Conservation (phyloP, 345 rosid genomes). For the Geranium rotundifolium region DNA sequence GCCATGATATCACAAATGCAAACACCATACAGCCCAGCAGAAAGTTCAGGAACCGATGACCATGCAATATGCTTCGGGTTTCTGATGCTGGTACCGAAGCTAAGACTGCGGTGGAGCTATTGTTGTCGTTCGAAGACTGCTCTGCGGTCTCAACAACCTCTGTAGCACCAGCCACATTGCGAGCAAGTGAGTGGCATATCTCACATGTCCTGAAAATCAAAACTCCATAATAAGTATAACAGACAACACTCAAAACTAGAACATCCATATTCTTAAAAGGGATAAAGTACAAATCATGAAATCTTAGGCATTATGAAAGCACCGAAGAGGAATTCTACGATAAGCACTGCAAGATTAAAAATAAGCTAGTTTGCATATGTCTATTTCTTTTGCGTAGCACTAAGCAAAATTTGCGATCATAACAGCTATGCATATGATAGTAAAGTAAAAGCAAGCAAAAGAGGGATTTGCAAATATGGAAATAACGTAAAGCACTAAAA, state of each 20-base stretch:
- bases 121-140: slow-evolving; percentile 27
- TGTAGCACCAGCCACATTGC: slow-evolving; percentile 44
- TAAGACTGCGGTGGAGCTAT: slow-evolving; percentile 13
- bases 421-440: too few species aligned
- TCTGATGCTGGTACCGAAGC: slow-evolving; percentile 29
- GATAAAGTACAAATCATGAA: not conserved
- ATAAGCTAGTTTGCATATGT: too few species aligned
- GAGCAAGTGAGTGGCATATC: slow-evolving; percentile 75
- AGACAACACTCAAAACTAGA: too few species aligned
- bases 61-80: slow-evolving; percentile 52
- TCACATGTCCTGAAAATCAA: slow-evolving; percentile 58
- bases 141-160: slow-evolving; percentile 32
- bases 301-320: too few species aligned
- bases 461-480: too few species aligned
- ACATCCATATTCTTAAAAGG: not conserved
- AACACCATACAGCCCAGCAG: slow-evolving; percentile 59
- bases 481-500: too few species aligned
- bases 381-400: too few species aligned
- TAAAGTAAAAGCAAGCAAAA: too few species aligned
- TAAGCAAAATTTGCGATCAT: too few species aligned
- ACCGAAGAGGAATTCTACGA: too few species aligned
- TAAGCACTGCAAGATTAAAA: too few species aligned
- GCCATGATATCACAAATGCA: slow-evolving; percentile 23
- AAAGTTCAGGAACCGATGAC: slow-evolving; percentile 18
- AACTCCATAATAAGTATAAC: too few species aligned